Percentiles rank a stretch among this genome's conserved stretches.
Evolutionary conservation across 495 filamentous ascomycete species (phyloP).

Genomic region (Podospora comata): DNA sequence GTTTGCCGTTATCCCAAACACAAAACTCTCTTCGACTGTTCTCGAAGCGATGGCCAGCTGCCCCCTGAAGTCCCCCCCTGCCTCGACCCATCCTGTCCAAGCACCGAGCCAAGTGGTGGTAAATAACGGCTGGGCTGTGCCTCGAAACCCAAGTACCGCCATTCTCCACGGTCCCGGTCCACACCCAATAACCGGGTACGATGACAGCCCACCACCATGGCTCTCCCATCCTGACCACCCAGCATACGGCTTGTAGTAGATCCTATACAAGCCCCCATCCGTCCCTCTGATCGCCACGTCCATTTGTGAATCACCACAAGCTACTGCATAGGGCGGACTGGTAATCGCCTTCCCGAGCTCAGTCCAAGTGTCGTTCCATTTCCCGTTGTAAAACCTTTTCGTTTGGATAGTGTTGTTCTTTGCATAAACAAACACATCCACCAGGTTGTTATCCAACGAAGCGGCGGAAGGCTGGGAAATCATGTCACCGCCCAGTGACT

Average conservation of each 20-base stretch:
- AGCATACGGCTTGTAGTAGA: background rate
- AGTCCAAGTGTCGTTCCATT: background rate
- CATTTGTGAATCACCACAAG: background rate
- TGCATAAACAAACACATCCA: background rate
- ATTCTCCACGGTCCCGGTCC: background rate
- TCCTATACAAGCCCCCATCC: background rate
- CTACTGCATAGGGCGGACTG: background rate
- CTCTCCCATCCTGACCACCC: background rate
- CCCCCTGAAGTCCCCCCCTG: background rate
- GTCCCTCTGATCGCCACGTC: background rate
- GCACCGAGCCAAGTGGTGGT: background rate
- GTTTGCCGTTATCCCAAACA: conserved; percentile 7
- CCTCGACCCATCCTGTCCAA: background rate
- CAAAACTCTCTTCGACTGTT: background rate
- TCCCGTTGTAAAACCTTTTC: background rate
- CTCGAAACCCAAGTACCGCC: background rate
- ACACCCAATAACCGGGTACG: background rate
- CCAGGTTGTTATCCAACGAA: background rate
- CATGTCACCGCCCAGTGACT: conserved; percentile 3
- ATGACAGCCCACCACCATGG: background rate
- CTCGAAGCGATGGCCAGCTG: background rate
- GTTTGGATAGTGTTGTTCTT: background rate
- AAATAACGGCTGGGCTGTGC: background rate
- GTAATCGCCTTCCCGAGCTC: background rate
- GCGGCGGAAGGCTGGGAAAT: background rate